phyloP scores from a whole-genome alignment of 768 basidiomycete genomes.

The Daedaleopsis sinensis region DNA sequence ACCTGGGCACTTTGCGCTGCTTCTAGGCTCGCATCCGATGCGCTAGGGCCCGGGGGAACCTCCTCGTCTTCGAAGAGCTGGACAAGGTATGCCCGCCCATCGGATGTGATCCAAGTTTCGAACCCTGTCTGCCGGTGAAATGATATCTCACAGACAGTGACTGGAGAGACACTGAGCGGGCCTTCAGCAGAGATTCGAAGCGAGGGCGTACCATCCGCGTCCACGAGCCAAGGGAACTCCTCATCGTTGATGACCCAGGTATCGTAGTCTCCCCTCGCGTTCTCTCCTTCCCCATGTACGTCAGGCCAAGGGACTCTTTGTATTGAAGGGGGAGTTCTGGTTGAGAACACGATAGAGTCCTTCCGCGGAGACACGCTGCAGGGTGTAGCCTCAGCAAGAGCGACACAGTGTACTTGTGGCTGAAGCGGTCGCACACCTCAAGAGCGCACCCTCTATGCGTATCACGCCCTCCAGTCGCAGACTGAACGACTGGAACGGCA shows the following conservation, averaged over 20 bases:
- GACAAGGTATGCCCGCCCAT: conserved; percentile 82
- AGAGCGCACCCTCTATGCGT: conserved; percentile 70
- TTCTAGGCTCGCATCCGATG: conserved; percentile 21
- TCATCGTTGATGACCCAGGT: conserved; percentile 72
- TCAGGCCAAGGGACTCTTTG: conserved; percentile 87
- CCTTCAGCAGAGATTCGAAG: not conserved
- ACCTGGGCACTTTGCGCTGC: conserved; percentile 22
- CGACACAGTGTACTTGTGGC: not conserved
- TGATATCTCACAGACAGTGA: conserved; percentile 65
- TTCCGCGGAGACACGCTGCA: conserved; percentile 75
- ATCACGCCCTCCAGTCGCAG: conserved; percentile 83
- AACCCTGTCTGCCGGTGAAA: conserved; percentile 59
- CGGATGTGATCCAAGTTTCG: conserved; percentile 86
- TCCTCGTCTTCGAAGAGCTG: conserved; percentile 52
- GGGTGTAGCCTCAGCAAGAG: conserved; percentile 1
- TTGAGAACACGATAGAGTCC: conserved; percentile 73
- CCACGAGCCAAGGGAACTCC: conserved; percentile 75
- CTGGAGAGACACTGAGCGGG: conserved; percentile 39
- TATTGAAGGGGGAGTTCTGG: conserved; percentile 70
- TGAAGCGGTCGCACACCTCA: conserved; percentile 51
- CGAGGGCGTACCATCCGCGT: conserved; percentile 60
- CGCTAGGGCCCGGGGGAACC: conserved; percentile 18
- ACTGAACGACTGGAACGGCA: conserved; percentile 66
- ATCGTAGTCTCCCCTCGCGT: conserved; percentile 51
- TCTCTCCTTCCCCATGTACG: conserved; percentile 41